phyloP scores from a whole-genome alignment of 2,329 filamentous ascomycete species.

The Chaetomium globosum region DNA sequence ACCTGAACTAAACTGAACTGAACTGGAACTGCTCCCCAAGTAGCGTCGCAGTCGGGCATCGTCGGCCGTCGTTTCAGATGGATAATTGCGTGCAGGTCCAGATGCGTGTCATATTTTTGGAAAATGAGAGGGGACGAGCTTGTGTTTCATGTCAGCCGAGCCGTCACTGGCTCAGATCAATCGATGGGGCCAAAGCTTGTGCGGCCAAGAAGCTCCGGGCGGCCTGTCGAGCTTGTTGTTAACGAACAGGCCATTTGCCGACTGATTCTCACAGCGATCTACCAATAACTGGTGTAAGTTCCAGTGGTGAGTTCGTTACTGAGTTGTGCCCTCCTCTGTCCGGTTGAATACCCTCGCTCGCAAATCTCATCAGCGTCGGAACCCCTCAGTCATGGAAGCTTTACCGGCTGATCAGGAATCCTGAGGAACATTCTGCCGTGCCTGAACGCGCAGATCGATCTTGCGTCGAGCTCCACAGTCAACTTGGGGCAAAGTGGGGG shows the following conservation, averaged over 20 bases:
- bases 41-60: background rate
- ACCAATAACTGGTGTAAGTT: background rate
- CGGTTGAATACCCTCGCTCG: background rate
- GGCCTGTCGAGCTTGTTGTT: background rate
- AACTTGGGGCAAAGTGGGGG: background rate
- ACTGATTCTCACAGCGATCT: background rate
- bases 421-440: background rate
- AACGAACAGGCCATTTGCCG: constrained; percentile 4
- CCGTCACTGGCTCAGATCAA: background rate
- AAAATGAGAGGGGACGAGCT: constrained; percentile 25
- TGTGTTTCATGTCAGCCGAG: constrained; percentile 31
- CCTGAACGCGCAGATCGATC: constrained; percentile 6
- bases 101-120: constrained; percentile 27
- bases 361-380: background rate
- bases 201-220: constrained; percentile 15
- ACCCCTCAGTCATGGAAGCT: background rate
- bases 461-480: background rate
- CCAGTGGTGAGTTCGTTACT: too few relatives aligned
- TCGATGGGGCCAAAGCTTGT: constrained; percentile 6
- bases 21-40: background rate
- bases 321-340: background rate
- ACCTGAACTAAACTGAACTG: background rate
- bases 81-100: constrained; percentile 9
- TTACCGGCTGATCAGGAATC: constrained; percentile 2
- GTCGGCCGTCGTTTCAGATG: constrained; percentile 20